A percentile compares a stretch with the other conserved stretches of the same genome.
These are phyloP conservation scores for Eucalyptus globulus DNA, from an alignment of 345 rosid species.

Conservation along the genomic window DNA sequence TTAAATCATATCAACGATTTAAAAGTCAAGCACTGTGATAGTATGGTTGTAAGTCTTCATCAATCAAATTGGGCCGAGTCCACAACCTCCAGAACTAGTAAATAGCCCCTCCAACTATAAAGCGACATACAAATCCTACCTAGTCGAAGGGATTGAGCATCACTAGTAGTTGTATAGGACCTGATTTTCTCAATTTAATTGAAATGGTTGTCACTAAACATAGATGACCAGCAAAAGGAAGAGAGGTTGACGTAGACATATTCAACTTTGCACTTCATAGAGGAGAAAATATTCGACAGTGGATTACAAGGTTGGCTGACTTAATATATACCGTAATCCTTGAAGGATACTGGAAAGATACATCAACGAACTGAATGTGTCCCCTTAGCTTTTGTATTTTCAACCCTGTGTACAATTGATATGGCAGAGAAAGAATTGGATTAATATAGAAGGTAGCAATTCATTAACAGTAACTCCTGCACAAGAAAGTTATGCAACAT, in stretches of 20 bases:
- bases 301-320: not conserved
- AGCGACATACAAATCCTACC: not conserved
- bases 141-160: not conserved
- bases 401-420: conserved; percentile 2
- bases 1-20: not conserved
- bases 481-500: not conserved
- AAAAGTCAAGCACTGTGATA: not conserved
- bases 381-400: conserved; percentile 18
- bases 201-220: not conserved
- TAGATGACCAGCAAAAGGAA: not conserved
- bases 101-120: not conserved
- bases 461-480: not conserved
- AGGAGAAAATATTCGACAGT: not conserved
- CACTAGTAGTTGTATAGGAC: not conserved
- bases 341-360: conserved; percentile 32
- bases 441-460: not conserved
- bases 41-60: not conserved
- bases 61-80: not conserved
- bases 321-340: conserved; percentile 6
- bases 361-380: conserved; percentile 16
- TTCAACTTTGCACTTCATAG: not conserved
- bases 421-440: not conserved
- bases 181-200: not conserved
- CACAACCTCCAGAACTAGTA: not conserved
- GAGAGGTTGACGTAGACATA: not conserved